phyloP scores from a whole-genome alignment of 306 rosid genomes.

The Pterocarpus macrocarpus region DNA sequence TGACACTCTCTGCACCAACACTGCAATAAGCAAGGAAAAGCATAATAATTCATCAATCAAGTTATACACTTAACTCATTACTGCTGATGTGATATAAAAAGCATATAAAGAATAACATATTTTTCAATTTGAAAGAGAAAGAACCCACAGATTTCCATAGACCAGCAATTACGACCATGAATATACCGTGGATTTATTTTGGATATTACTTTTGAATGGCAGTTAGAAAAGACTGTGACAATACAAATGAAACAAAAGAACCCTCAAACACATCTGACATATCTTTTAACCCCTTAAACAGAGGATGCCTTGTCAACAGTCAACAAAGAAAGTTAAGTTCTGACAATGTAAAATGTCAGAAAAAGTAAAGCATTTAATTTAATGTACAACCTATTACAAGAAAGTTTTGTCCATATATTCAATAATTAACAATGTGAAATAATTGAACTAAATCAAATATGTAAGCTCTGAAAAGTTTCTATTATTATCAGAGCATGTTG shows the following conservation, averaged over 20 bases:
- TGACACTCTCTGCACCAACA: conserved; percentile 44
- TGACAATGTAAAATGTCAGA: conserved; percentile 9
- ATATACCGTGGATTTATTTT: neutral
- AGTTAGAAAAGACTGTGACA: neutral
- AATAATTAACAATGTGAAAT: conserved; percentile 10
- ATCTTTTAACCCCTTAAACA: conserved; percentile 2
- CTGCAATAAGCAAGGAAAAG: conserved; percentile 36
- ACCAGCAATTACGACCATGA: neutral
- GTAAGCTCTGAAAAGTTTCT: neutral
- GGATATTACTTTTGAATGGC: neutral
- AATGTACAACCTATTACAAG: conserved; percentile 9
- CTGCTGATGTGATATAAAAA: neutral
- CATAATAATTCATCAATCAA: neutral
- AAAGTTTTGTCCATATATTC: conserved; percentile 1
- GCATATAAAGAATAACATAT: neutral
- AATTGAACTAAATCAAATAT: neutral
- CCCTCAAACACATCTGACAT: neutral
- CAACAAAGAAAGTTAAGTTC: neutral
- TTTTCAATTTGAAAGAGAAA: neutral
- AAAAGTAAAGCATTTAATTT: conserved; percentile 11
- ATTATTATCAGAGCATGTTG: neutral
- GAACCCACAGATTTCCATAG: neutral
- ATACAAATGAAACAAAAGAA: neutral
- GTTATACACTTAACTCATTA: neutral
- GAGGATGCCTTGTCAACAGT: neutral